Evolutionary conservation across 805 yeast genomes (phyloP), one percentile per base, ranked within the genome.

Genomic region (Wickerhamomyces canadensis): DNA sequence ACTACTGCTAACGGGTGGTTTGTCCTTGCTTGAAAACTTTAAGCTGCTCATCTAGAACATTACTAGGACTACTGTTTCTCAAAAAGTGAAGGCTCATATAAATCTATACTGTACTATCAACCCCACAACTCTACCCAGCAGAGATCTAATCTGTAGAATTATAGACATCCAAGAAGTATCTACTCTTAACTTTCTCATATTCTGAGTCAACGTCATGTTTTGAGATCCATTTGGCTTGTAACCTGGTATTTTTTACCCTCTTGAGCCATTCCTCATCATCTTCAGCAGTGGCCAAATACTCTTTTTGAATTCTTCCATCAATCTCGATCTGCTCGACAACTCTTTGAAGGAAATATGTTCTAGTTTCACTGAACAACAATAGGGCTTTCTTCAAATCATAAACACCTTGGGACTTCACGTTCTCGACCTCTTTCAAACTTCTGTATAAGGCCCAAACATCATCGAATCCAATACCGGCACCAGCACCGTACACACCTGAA

Each of bases 401-500:
- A 12, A 6, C n/a, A 5, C 22, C 38, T 11, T 24, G 6, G 4
- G 21, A 9, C 11, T 24, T 30, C 17, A 17, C 13, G n/a, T 19
- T 11, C 4, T 23, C 12, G n/a, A 34, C 37, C 18, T 40, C 44
- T n/a, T 9, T 6, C 11, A 43, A 25, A 19, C 41, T 31, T 22
- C 19, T 26, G 14, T 34, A 40, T 5, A 43, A 13, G 13, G 47
- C 44, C 41, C 42, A 43, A 19, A 43, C 47, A 31, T 43, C 47
- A 33, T 43, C 47, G 32, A 40, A 43, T 3, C 44, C 47, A 14
- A 43, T 30, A 27, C 40, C 47, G 1, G 47, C 47, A 23, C 47
- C 44, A 14, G 47, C 47, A 33, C 44, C 47, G 30, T 43, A 43
- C 4, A 40, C 40, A 17, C 47, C 47, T 12, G 47, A 43, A n/a